Base-by-base conservation (phyloP, 2,329 filamentous ascomycete genomes). In the Pestalotiopsis sp. region DNA sequence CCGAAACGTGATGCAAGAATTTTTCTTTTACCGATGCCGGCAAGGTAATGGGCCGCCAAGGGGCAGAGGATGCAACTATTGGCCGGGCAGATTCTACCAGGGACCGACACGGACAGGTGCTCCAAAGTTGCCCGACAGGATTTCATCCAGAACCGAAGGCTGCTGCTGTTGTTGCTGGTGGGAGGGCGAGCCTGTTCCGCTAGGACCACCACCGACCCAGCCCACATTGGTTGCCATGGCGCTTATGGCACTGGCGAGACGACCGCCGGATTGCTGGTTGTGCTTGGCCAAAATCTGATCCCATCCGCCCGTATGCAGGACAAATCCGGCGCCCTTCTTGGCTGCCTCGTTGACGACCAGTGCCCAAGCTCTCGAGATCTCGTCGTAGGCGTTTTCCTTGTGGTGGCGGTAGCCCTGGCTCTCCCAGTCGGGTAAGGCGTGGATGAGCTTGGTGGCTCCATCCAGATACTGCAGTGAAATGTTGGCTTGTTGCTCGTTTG, bases 331-430 rank as follows among this genome's bases (percentile, higher is more conserved):
- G 12, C 94, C 95, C 73, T 93, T 89, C 84, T 98, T 98, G 25
- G 92, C 91, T 2, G 94, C 94, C 80, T 99, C 96, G 70, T 91
- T 91, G 73, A 99, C 92, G 64, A 97, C 95, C 73, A 97, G 81
- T 17, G 93, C 91, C 96, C 96, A 99, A 1, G 96, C 96, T 76
- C 92, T 94, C 31, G 93, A 92, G 72, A 99, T 95, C 78, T 98
- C 96, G 76, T 99, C 95, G 78, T 99, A 99, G 6, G 95, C 95
- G 72, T 94, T 94, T 73, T 97, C 92, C 81, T 98, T 98, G 83
- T 97, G 93, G 75, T 97, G 89, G 73, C 95, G 95, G 82, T 98
- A 92, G 71, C 93, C 90, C 70, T 92, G 92, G 59, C 91, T 93
- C 73, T 96, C 93, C 94, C 95, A 99, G 76, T 97, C 89, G 3